phyloP scores from a whole-genome alignment of 106 monocot species.

The Cymbidium sinense region DNA sequence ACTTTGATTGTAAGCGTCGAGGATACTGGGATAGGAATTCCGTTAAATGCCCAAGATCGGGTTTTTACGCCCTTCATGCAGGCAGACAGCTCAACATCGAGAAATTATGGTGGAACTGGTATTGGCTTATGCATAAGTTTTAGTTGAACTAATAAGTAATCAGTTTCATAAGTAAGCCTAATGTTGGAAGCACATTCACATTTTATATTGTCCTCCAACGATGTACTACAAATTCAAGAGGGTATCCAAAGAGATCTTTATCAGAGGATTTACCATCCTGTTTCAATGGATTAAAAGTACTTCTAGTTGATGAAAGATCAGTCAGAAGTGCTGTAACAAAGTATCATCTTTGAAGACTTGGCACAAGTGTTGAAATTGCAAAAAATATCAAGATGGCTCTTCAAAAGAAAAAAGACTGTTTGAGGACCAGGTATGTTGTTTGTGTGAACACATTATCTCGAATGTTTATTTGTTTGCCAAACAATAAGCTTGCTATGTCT shows the following conservation, averaged over 20 bases:
- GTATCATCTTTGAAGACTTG: conserved; percentile 79
- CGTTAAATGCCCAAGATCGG: conserved; percentile 72
- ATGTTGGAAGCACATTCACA: conserved; percentile 91
- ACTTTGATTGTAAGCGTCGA: conserved; percentile 77
- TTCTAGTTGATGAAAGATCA: conserved; percentile 62
- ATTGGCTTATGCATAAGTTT: conserved; percentile 91
- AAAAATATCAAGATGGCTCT: conserved; percentile 31
- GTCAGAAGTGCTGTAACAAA: conserved; percentile 79
- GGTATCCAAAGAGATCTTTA: conserved; percentile 34
- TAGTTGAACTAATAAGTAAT: conserved; percentile 93
- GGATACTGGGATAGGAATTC: conserved; percentile 94
- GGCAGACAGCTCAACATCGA: conserved; percentile 93
- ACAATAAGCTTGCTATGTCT: background rate
- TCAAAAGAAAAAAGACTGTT: conserved; percentile 43
- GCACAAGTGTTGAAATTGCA: conserved; percentile 51
- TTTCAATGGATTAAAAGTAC: conserved; percentile 55
- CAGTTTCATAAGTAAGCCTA: conserved; percentile 61
- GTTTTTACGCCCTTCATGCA: conserved; percentile 99
- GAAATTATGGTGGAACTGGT: conserved; percentile 93
- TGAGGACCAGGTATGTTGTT: conserved; percentile 34
- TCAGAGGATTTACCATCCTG: conserved; percentile 49
- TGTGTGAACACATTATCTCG: background rate
- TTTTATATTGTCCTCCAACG: conserved; percentile 63
- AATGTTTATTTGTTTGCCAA: background rate
- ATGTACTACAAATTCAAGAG: conserved; percentile 14